Evolutionary conservation across 2,329 filamentous ascomycete species (phyloP).

Genomic region (Thielaviopsis punctulata): DNA sequence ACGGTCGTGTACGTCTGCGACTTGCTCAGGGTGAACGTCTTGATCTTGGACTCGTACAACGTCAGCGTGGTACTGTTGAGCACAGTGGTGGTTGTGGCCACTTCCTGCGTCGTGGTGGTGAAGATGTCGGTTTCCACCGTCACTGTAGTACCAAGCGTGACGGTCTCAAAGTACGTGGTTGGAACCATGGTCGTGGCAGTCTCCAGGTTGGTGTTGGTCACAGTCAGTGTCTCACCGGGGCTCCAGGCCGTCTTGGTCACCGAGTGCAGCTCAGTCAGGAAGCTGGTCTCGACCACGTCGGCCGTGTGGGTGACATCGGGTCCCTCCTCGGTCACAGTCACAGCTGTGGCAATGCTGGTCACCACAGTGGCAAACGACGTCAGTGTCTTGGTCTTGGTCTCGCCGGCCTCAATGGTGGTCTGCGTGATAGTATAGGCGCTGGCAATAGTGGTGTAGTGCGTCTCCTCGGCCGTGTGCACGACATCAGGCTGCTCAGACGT

Average conservation of each 20-base stretch:
- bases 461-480: neutral
- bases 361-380: constrained; percentile 1
- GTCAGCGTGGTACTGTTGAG: constrained; percentile 1
- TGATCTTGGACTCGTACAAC: constrained; percentile 3
- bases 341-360: neutral
- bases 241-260: constrained; percentile 1
- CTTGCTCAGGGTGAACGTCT: constrained; percentile 3
- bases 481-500: constrained; percentile 7
- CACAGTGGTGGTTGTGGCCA: constrained; percentile 4
- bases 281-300: neutral
- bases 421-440: neutral
- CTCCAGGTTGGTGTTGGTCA: neutral
- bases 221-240: neutral
- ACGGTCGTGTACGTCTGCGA: constrained; percentile 1
- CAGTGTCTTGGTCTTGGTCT: constrained; percentile 3
- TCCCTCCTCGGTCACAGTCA: neutral
- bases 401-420: constrained; percentile 5
- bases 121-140: constrained; percentile 4
- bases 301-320: constrained; percentile 1
- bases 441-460: constrained; percentile 1
- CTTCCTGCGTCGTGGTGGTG: constrained; percentile 3
- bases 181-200: neutral
- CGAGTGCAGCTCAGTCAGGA: neutral
- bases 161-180: neutral
- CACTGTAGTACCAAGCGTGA: constrained; percentile 6